A percentile compares a stretch with the other conserved stretches of the same genome.
phyloP scores from a whole-genome alignment of 2,329 filamentous ascomycete genomes.

The Paracoccidioides brasiliensis region DNA sequence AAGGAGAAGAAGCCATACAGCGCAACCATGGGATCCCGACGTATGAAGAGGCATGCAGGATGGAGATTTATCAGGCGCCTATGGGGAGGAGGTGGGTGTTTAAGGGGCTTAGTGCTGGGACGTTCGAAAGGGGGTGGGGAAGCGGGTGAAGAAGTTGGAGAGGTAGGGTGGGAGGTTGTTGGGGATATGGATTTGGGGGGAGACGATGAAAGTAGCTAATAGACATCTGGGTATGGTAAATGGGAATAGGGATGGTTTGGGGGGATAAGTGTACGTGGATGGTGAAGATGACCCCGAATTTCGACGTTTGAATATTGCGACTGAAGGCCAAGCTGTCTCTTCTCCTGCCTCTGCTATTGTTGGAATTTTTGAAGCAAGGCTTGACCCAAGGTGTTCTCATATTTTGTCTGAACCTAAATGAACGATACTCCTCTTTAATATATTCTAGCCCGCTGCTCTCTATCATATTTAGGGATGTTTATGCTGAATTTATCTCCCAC shows the following conservation, averaged over 20 bases:
- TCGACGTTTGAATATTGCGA: no score
- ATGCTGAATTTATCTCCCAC: no score
- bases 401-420: no score
- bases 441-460: no score
- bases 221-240: background rate
- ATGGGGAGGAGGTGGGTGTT: slow-evolving; percentile 11
- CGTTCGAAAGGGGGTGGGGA: background rate
- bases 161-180: slow-evolving; percentile 8
- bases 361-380: no score
- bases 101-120: slow-evolving; percentile 9
- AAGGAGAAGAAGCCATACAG: slow-evolving; percentile 12
- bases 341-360: no score
- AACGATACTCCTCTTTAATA: no score
- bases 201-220: slow-evolving; percentile 13
- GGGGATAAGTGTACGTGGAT: no score
- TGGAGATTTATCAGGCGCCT: slow-evolving; percentile 5
- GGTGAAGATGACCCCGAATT: no score
- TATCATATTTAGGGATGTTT: no score
- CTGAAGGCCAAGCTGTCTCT: no score
- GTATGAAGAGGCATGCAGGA: slow-evolving; percentile 11
- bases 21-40: slow-evolving; percentile 11
- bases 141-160: background rate
- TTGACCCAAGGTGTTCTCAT: no score
- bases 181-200: slow-evolving; percentile 13
- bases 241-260: background rate